Percentiles rank a stretch among this genome's conserved stretches.
phyloP scores from a whole-genome alignment of 2,329 filamentous ascomycete genomes.

The Fusarium mangiferae region DNA sequence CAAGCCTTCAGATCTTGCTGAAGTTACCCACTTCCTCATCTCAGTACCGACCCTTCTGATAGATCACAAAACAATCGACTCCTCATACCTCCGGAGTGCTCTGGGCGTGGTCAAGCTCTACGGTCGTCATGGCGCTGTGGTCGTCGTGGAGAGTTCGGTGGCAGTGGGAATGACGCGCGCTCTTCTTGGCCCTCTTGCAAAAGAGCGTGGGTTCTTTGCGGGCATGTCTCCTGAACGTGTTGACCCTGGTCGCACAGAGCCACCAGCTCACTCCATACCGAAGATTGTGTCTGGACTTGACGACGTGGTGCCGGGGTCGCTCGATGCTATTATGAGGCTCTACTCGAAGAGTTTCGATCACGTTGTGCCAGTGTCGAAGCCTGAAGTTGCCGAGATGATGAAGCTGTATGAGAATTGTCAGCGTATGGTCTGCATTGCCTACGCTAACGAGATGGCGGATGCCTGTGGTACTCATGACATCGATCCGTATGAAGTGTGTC shows the following conservation, averaged over 20 bases:
- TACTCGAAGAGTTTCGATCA: conserved; percentile 60
- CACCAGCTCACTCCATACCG: conserved; percentile 57
- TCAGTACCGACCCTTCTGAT: conserved; percentile 63
- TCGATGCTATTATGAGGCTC: conserved; percentile 55
- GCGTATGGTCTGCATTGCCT: conserved; percentile 64
- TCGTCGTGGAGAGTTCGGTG: conserved; percentile 65
- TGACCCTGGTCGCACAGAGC: conserved; percentile 59
- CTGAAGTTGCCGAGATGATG: conserved; percentile 67
- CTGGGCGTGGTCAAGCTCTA: conserved; percentile 54
- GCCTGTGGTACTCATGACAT: conserved; percentile 58
- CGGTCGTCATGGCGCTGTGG: conserved; percentile 56
- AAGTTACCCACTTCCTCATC: conserved; percentile 63
- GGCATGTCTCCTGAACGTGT: conserved; percentile 65
- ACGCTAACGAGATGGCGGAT: conserved; percentile 67
- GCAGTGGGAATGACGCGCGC: conserved; percentile 64
- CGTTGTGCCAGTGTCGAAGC: conserved; percentile 59
- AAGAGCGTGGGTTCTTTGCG: conserved; percentile 54
- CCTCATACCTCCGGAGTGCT: conserved; percentile 58
- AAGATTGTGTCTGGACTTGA: conserved; percentile 65
- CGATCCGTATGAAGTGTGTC: conserved; percentile 61
- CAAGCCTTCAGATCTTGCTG: conserved; percentile 50
- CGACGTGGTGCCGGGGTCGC: conserved; percentile 56
- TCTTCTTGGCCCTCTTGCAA: conserved; percentile 58
- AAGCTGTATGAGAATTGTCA: conserved; percentile 70
- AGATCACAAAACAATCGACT: conserved; percentile 59